Conservation (phyloP, 208 protist species). For the Spongospora subterranea region DNA sequence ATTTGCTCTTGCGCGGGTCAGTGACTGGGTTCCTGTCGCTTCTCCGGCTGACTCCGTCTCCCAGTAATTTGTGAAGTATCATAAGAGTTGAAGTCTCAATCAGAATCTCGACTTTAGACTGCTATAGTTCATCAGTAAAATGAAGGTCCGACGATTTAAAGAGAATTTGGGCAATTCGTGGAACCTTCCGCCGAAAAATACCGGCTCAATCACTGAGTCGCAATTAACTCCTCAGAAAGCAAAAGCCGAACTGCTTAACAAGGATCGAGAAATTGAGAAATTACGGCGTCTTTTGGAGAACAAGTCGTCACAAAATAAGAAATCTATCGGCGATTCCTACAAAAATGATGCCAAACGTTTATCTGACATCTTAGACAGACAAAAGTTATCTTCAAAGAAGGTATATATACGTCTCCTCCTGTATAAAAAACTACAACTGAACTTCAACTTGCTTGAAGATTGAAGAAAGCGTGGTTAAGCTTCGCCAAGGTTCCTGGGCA, state of each 20-base stretch:
- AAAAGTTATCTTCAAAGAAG: background rate
- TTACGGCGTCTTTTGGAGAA: background rate
- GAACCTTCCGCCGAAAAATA: too few relatives aligned
- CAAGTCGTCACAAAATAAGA: background rate
- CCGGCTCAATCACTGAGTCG: too few relatives aligned
- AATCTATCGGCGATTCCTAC: background rate
- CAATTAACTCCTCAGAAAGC: slow-evolving; percentile 26
- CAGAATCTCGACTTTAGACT: too few relatives aligned
- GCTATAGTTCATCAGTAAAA: too few relatives aligned
- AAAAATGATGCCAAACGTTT: background rate
- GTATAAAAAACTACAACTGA: background rate
- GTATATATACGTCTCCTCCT: background rate
- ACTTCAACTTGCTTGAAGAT: background rate
- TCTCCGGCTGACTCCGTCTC: too few relatives aligned
- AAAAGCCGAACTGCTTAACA: background rate
- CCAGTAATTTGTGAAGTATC: too few relatives aligned
- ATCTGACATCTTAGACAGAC: background rate
- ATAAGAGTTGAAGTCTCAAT: too few relatives aligned
- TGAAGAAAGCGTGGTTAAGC: background rate
- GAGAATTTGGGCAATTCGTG: too few relatives aligned
- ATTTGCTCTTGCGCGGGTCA: too few relatives aligned
- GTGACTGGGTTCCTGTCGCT: too few relatives aligned
- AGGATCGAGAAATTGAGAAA: slow-evolving; percentile 17
- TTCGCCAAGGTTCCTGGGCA: background rate
- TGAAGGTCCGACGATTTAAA: too few relatives aligned